Percentiles rank a stretch among this genome's conserved stretches.
These are phyloP conservation scores for Solanum hybrid DNA, from an alignment of 305 asterid genomes.

Conservation along the genomic window DNA sequence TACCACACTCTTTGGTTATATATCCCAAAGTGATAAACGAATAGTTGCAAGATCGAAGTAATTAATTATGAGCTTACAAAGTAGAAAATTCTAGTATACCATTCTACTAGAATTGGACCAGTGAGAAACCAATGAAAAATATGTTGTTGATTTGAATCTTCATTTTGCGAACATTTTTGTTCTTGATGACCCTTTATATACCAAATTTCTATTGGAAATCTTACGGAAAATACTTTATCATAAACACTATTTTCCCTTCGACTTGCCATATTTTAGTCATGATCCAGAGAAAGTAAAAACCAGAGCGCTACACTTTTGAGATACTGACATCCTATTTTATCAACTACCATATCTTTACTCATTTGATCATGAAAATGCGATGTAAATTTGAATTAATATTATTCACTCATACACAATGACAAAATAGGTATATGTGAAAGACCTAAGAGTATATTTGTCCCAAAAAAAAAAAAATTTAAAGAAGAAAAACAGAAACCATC, in stretches of 20 bases:
- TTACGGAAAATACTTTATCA: too few relatives aligned
- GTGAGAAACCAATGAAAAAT: background rate
- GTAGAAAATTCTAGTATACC: background rate
- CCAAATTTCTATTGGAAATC: background rate
- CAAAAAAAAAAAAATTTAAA: background rate
- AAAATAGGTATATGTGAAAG: background rate
- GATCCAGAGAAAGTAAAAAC: background rate
- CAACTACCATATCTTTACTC: background rate
- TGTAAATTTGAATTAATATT: background rate
- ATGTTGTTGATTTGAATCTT: background rate
- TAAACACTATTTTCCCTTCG: too few relatives aligned
- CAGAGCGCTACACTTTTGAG: background rate
- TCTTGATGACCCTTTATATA: background rate
- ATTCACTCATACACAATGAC: background rate
- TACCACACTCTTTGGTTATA: background rate
- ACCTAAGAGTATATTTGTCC: background rate
- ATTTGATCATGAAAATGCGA: background rate
- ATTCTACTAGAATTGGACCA: background rate
- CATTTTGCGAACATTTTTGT: background rate
- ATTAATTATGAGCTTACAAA: background rate
- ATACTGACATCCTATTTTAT: background rate
- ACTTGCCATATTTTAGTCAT: background rate
- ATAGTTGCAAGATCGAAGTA: background rate
- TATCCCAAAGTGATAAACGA: background rate
- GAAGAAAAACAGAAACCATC: conserved; percentile 23